phyloP scores from a whole-genome alignment of 805 yeast species.

The Saccharomycopsis guyanensis region DNA sequence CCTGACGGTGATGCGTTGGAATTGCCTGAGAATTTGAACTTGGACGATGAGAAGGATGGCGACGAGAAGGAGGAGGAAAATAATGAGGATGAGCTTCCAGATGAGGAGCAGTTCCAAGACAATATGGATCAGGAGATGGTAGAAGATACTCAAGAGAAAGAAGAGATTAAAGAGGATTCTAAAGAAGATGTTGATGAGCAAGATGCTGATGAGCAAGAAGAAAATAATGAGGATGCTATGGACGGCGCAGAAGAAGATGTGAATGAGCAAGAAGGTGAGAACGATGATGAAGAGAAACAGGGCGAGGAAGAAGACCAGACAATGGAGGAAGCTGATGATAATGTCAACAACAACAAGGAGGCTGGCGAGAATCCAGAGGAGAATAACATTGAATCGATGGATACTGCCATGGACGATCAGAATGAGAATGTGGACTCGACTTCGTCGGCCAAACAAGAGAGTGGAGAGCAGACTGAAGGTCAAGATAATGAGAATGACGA shows the following conservation, averaged over 20 bases:
- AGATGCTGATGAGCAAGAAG: conserved; percentile 27
- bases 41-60: conserved; percentile 72
- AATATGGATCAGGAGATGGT: conserved; percentile 26
- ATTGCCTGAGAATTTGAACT: conserved; percentile 83
- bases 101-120: conserved; percentile 27
- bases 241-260: conserved; percentile 26
- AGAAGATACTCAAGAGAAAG: conserved; percentile 29
- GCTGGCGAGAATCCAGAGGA: conserved; percentile 25
- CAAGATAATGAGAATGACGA: conserved; percentile 47
- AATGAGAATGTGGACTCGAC: conserved; percentile 23
- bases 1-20: conserved; percentile 85
- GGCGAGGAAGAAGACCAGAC: conserved; percentile 26
- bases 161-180: conserved; percentile 24
- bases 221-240: conserved; percentile 24
- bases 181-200: conserved; percentile 29
- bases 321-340: conserved; percentile 27
- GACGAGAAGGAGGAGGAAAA: conserved; percentile 39
- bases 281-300: conserved; percentile 29
- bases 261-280: conserved; percentile 31
- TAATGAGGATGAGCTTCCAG: conserved; percentile 29
- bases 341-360: conserved; percentile 29
- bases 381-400: conserved; percentile 28
- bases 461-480: conserved; percentile 57
- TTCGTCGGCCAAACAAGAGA: conserved; percentile 50
- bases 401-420: conserved; percentile 23